phyloP scores from a whole-genome alignment of 2,329 filamentous ascomycete genomes.

The Alternaria incomplexa region DNA sequence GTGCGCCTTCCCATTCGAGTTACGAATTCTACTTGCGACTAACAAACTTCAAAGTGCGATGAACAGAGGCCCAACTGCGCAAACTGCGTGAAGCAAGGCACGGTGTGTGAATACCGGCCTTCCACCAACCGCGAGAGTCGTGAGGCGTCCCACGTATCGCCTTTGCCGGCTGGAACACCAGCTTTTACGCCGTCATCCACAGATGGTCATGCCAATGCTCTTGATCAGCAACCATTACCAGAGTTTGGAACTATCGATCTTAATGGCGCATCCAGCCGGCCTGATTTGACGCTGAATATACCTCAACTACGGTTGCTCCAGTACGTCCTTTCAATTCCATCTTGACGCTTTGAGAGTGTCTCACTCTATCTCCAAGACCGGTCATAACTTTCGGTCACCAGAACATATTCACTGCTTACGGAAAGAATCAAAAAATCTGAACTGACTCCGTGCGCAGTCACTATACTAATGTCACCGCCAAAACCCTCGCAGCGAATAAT shows the following conservation, averaged over 20 bases:
- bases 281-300: slow-evolving; percentile 22
- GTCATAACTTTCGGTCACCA: not conserved
- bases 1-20: slow-evolving; percentile 14
- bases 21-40: slow-evolving; percentile 8
- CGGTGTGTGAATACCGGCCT: slow-evolving; percentile 33
- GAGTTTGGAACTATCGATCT: not conserved
- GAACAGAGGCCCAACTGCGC: slow-evolving; percentile 39
- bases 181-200: slow-evolving; percentile 24
- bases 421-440: not conserved
- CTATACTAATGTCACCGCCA: slow-evolving; percentile 36
- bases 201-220: slow-evolving; percentile 10
- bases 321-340: slow-evolving; percentile 3
- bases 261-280: not conserved
- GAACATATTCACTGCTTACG: not conserved
- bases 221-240: slow-evolving; percentile 7
- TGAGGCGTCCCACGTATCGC: slow-evolving; percentile 23
- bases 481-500: slow-evolving; percentile 25
- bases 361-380: not conserved
- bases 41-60: slow-evolving; percentile 33
- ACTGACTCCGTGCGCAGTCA: slow-evolving; percentile 17
- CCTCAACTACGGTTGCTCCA: slow-evolving; percentile 39
- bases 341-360: not conserved
- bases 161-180: slow-evolving; percentile 12
- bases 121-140: slow-evolving; percentile 24
- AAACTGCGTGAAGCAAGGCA: slow-evolving; percentile 41